Conservation (phyloP, 202 grass and related monocot species). For the Schoenoplectus triqueter region DNA sequence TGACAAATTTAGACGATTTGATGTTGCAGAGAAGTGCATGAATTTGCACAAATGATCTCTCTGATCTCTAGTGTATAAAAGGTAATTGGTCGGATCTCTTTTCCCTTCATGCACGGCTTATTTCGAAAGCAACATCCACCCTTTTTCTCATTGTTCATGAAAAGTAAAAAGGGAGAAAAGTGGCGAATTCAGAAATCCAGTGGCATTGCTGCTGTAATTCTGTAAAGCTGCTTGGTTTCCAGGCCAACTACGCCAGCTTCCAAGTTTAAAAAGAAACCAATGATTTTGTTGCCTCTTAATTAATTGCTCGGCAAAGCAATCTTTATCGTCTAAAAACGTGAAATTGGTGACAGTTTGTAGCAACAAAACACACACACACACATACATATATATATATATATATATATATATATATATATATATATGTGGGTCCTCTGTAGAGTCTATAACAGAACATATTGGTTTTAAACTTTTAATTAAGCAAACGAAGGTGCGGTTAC, state of each 20-base stretch:
- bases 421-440: background rate
- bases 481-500: background rate
- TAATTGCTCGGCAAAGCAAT: background rate
- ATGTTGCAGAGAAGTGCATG: background rate
- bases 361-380: too few species aligned
- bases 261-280: background rate
- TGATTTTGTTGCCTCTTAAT: background rate
- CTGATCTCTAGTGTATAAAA: background rate
- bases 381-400: too few species aligned
- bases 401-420: too few species aligned
- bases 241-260: background rate
- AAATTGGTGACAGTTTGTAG: constrained; percentile 11
- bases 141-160: background rate
- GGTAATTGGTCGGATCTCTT: background rate
- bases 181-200: too few species aligned
- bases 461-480: background rate
- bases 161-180: constrained; percentile 9
- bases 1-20: background rate
- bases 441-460: background rate
- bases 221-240: constrained; percentile 20
- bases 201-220: too few species aligned
- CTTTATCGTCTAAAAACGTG: background rate
- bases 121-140: constrained; percentile 9
- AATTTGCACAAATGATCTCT: constrained; percentile 4
- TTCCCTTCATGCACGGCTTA: background rate